Percentiles rank a stretch among this genome's conserved stretches.
These are phyloP conservation scores for Schizochytrium sp. DNA, from an alignment of 108 stramenopile species.

Conservation along the genomic window DNA sequence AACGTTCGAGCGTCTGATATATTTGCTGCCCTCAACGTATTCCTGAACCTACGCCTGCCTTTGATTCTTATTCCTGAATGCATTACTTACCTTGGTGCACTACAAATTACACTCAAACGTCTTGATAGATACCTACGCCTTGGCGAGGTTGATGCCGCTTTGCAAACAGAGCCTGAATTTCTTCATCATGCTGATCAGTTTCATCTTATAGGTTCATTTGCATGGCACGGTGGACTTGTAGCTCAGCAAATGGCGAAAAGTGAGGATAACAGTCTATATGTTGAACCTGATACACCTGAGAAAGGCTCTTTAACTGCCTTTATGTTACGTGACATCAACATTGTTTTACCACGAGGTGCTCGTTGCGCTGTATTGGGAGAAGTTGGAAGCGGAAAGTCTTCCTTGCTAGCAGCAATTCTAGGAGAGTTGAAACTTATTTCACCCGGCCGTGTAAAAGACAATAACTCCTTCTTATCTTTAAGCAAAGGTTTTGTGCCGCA, in stretches of 20 bases:
- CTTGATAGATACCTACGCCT: conserved; percentile 38
- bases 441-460: background rate
- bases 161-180: background rate
- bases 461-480: background rate
- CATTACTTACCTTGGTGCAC: conserved; percentile 30
- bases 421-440: conserved; percentile 80
- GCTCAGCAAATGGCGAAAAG: background rate
- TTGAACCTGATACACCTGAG: background rate
- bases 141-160: background rate
- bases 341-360: background rate
- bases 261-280: background rate
- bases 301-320: background rate
- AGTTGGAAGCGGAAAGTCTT: conserved; percentile 88
- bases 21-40: conserved; percentile 57
- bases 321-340: background rate
- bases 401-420: conserved; percentile 86
- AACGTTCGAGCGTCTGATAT: background rate
- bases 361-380: conserved; percentile 79
- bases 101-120: background rate
- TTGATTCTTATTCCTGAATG: conserved; percentile 53
- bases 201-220: background rate
- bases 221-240: conserved; percentile 32
- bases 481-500: conserved; percentile 85
- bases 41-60: conserved; percentile 16
- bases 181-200: background rate